Evolutionary conservation across 179 eudicot species (phyloP).

Genomic region (Beta corolliflora): DNA sequence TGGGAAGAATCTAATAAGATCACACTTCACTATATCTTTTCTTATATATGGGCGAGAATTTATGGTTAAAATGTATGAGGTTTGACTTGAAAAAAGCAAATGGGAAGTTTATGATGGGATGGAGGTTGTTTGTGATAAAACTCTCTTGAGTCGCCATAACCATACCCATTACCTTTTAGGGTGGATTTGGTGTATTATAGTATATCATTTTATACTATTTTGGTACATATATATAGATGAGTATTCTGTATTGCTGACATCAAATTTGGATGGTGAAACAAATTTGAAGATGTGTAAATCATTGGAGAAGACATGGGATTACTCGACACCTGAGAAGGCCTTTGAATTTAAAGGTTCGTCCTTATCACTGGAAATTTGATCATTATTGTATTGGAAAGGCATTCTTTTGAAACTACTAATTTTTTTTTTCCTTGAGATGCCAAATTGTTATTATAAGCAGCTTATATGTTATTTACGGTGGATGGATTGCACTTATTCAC

Average conservation of each 20-base stretch:
- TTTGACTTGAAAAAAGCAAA: no score
- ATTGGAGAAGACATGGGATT: constrained; percentile 97
- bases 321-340: constrained; percentile 69
- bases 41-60: no score
- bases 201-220: constrained; percentile 7
- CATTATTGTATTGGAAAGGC: not conserved
- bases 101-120: no score
- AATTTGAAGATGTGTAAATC: constrained; percentile 98
- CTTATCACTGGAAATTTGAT: constrained; percentile 1
- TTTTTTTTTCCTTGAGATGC: not conserved
- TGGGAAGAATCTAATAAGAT: no score
- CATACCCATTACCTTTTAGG: not conserved
- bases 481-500: not conserved
- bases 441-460: no score
- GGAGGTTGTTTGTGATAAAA: not conserved
- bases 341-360: constrained; percentile 78
- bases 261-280: no score
- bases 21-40: no score
- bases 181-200: not conserved
- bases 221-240: constrained; percentile 16
- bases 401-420: not conserved
- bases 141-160: not conserved
- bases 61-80: no score
- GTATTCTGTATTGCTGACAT: constrained; percentile 57
- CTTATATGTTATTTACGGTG: not conserved